These are phyloP conservation scores for Globisporangium perplexum DNA, from an alignment of 352 stramenopile genomes.

Conservation along the genomic window DNA sequence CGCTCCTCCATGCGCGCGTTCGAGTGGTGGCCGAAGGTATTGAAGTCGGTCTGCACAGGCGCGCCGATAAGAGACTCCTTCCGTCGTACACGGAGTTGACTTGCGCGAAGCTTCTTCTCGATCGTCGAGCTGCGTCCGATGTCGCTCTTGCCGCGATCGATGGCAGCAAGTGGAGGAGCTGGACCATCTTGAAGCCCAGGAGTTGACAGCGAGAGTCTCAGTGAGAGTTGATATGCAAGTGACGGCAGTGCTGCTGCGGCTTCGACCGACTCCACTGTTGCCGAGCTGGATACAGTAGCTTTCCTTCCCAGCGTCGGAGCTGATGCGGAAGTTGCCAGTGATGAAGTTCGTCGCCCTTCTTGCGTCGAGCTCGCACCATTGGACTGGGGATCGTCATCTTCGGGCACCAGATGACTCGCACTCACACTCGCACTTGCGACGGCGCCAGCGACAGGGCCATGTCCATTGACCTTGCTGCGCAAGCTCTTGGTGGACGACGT, in stretches of 20 bases:
- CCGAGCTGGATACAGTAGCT: neutral
- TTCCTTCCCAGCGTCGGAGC: slow-evolving; percentile 2
- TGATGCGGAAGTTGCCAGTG: slow-evolving; percentile 1
- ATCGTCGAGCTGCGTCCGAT: slow-evolving; percentile 7
- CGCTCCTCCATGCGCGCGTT: slow-evolving; percentile 46
- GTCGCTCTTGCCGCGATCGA: neutral
- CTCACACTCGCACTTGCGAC: neutral
- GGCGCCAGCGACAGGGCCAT: neutral
- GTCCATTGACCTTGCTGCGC: neutral
- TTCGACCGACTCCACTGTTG: neutral
- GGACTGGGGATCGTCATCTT: neutral
- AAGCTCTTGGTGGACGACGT: neutral
- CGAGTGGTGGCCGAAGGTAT: slow-evolving; percentile 37
- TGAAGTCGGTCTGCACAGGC: slow-evolving; percentile 17
- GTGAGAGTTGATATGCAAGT: neutral
- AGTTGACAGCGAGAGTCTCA: neutral
- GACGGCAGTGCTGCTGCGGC: neutral
- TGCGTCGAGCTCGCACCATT: neutral
- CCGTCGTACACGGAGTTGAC: slow-evolving; percentile 6
- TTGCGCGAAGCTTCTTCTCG: slow-evolving; percentile 2
- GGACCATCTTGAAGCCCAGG: neutral
- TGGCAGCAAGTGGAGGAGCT: no score
- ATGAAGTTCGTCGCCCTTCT: neutral
- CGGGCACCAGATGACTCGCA: neutral
- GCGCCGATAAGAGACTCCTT: slow-evolving; percentile 38